Base-by-base conservation (phyloP, 1,284 basidiomycete species). In the Tilletia caries region DNA sequence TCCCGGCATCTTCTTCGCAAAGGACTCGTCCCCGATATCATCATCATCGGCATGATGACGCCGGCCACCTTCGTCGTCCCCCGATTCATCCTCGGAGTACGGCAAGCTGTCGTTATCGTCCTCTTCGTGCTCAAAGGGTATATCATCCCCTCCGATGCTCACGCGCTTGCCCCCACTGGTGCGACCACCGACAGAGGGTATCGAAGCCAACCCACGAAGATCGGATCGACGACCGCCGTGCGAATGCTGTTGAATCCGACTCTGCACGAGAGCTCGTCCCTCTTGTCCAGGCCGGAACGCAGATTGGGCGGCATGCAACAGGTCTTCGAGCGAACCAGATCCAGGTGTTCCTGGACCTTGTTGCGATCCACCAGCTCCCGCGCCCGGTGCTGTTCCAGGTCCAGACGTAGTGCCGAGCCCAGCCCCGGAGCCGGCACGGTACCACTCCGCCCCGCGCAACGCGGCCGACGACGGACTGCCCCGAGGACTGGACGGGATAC, bases 1-100 rank as follows among this genome's bases (percentile, higher is more conserved):
- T 43, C 79, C 80, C 3, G 32, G 58, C 20, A 10, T n/a, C 20
- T 33, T 37, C 33, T 62, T 62, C 18, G 58, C 58, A 62, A 33
- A 62, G 29, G 32, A 34, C 32, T 12, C 58, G 27, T 62, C 58
- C 20, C 32, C 58, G 58, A 62, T 62, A n/a, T 33, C 54, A 20
- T 62, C 20, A 20, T 62, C 58, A 3, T 62, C 37, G 15, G 37
- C 37, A 41, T 50, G 48, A 18, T 20, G 58, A 62, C 13, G 58
- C 18, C 58, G 27, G 23, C 29, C 29, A 27, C 15, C 15, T 12
- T 62, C 32, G 33, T 34, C 32, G 13, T 34, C 58, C 20, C 32
- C 58, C 32, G 58, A 62, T 4, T 62, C 58, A 62, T 62, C 58
- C 18, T 62, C 58, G 15, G 58, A 62, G 58, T 62, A 62, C 32